Base-by-base conservation (phyloP, 495 filamentous ascomycete species). In the Hyaloscypha bicolor region DNA sequence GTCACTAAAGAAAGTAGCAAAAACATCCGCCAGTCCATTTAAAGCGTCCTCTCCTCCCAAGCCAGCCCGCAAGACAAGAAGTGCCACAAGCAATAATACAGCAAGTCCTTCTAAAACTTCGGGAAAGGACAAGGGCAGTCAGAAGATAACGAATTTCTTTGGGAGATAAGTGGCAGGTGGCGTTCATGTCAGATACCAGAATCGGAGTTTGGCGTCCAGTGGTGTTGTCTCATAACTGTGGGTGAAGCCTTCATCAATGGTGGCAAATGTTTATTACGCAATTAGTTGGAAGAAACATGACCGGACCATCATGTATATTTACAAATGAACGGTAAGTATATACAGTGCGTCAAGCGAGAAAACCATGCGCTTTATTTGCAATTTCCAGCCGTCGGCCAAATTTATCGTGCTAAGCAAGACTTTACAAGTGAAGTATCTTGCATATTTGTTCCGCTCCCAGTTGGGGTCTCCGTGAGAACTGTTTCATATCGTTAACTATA, bases 81-180 rank as follows among this genome's bases (percentile, higher is more conserved):
- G 80, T 70, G 78, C 83, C 14, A 83, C 77, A 30, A 83, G 72
- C 45, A 83, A 87, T 65, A 69, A 74, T 33, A 73, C 66, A n/a
- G 76, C 70, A 66, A 76, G 80, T 71, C 76, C 75, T 37, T 68
- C 73, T 48, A 88, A 91, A 70, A 60, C 75, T n/a, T 75, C 72
- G 60, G 57, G 35, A 14, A 70, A 67, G 55, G 75, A 77, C 3
- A 82, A 83, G 58, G 88, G 90, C 11, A 91, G 85, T 60, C 89
- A 90, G 76, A 90, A 88, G 78, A 97, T 97, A 65, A 97, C 93
- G 0, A 92, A 83, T 62, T 97, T 96, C 75, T 95, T 96, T 78
- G 85, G 80, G 19, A 92, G 89, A 70, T 84, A 73, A 79, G 30
- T 59, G 29, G 6, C 22, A 25, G 4, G 22, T 56, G 12, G 42